phyloP scores from a whole-genome alignment of 768 basidiomycete genomes.

The Mycena sanguinolenta region DNA sequence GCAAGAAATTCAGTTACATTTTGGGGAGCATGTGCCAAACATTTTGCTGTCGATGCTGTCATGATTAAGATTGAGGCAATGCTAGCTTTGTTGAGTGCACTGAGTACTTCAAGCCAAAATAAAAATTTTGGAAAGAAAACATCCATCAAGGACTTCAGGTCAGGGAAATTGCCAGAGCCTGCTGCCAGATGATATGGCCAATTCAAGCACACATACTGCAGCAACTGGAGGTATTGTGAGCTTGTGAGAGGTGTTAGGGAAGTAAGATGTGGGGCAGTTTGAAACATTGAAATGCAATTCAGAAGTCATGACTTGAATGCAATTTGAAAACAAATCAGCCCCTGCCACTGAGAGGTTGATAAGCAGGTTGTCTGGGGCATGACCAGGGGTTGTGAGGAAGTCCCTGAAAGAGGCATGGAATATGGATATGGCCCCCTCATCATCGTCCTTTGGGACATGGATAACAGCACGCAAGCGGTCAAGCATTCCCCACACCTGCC shows the following conservation, averaged over 20 bases:
- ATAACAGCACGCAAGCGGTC: constrained; percentile 11
- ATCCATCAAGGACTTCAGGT: constrained; percentile 6
- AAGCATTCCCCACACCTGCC: constrained; percentile 11
- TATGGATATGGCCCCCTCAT: too few relatives aligned
- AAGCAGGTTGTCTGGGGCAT: too few relatives aligned
- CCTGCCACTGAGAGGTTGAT: neutral
- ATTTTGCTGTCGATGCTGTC: neutral
- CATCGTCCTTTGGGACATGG: constrained; percentile 13
- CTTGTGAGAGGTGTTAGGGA: too few relatives aligned
- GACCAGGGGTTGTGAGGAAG: too few relatives aligned
- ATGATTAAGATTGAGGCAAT: neutral
- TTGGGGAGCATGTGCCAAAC: constrained; percentile 3
- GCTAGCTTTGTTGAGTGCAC: constrained; percentile 4
- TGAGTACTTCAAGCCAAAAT: neutral
- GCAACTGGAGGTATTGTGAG: too few relatives aligned
- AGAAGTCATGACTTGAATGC: constrained; percentile 11
- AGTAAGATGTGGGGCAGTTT: constrained; percentile 1
- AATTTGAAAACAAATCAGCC: constrained; percentile 1
- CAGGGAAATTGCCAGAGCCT: neutral
- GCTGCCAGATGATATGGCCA: constrained; percentile 10
- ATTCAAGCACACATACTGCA: too few relatives aligned
- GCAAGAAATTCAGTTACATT: constrained; percentile 9
- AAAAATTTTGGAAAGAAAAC: too few relatives aligned
- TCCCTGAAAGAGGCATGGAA: too few relatives aligned
- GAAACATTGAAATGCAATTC: constrained; percentile 7